Base-by-base conservation (phyloP, 1,284 basidiomycete species). In the Xanthoconium separans region DNA sequence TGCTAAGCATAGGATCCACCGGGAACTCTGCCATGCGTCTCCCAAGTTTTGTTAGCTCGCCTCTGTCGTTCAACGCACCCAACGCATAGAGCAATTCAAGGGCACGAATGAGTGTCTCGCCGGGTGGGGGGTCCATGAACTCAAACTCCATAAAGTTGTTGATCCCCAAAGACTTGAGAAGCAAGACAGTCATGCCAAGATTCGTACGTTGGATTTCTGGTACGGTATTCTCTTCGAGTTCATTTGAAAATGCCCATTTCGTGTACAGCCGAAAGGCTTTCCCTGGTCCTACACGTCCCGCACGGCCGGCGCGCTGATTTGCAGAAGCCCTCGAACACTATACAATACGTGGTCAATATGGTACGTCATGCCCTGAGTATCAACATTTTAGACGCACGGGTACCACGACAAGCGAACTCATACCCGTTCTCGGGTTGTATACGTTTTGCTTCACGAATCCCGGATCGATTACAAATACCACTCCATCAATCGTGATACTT, bases 181-280 rank as follows among this genome's bases (percentile, higher is more conserved):
- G 72, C 15, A 99, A 74, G 2, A 99, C 97, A 2, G 96, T 96
- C 83, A 96, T 97, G 51, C 93, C 95, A 50, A 99, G 76, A 68
- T 99, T 99, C 15, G 96, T 99, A 22, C 97, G 83, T 68, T 99
- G 97, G 51, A 99, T 99, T 72, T 99, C 97, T 2, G 97, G 97
- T 15, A 99, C 94, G 6, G 95, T 98, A 71, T 91, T 98, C 52
- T 92, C 85, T 71, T 99, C 96, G 50, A 99, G 77, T 71, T 99
- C 97, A 72, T 99, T 98, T 22, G 89, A 76, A 69, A 89, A 99
- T 0, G 96, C 96, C 82, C 89, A 91, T 73, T 99, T 97, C 22
- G 97, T 99, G 73, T 93, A 99, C 22, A 99, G 78, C 7, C 97
- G 85, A 80, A 99, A 99, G 22, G 95, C 87, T 71, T 99, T 99